Evolutionary conservation across 805 yeast species (phyloP).

Genomic region (Teunomyces tritomae): DNA sequence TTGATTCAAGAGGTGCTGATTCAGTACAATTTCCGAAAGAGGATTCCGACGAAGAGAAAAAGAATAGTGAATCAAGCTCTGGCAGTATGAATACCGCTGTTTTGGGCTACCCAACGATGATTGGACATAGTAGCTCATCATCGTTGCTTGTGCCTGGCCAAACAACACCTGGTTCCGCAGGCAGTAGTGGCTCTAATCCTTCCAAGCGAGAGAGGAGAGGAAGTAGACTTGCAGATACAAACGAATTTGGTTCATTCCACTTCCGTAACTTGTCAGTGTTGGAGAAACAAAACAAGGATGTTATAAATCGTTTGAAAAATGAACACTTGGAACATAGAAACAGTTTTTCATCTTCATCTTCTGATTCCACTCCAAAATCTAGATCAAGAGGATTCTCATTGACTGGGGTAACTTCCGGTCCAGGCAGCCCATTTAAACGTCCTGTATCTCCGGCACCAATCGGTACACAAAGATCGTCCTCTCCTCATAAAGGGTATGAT

Average conservation of each 20-base stretch:
- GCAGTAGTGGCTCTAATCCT: slow-evolving; percentile 7
- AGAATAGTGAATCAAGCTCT: slow-evolving; percentile 13
- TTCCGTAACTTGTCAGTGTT: slow-evolving; percentile 86
- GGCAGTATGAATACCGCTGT: slow-evolving; percentile 9
- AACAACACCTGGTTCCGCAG: not conserved
- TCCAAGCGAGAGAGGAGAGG: slow-evolving; percentile 65
- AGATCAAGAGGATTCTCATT: slow-evolving; percentile 33
- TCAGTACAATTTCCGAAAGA: slow-evolving; percentile 58
- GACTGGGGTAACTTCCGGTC: slow-evolving; percentile 15
- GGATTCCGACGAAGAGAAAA: slow-evolving; percentile 37
- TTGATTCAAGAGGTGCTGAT: slow-evolving; percentile 86
- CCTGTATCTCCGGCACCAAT: slow-evolving; percentile 43
- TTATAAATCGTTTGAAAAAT: slow-evolving; percentile 77
- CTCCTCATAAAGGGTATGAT: slow-evolving; percentile 23
- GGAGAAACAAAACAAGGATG: slow-evolving; percentile 92
- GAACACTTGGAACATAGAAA: slow-evolving; percentile 70
- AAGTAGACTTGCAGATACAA: slow-evolving; percentile 66
- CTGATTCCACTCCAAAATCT: slow-evolving; percentile 38
- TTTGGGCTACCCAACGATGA: slow-evolving; percentile 15
- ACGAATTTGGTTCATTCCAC: slow-evolving; percentile 89
- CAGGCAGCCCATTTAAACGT: slow-evolving; percentile 39
- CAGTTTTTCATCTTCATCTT: slow-evolving; percentile 49
- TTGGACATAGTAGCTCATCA: slow-evolving; percentile 3
- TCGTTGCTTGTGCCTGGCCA: slow-evolving; percentile 10
- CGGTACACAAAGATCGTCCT: slow-evolving; percentile 17